Evolutionary conservation across 768 basidiomycete genomes (phyloP), one percentile per base, ranked within the genome.

Genomic region (Lanmaoa pseudosensibilis): DNA sequence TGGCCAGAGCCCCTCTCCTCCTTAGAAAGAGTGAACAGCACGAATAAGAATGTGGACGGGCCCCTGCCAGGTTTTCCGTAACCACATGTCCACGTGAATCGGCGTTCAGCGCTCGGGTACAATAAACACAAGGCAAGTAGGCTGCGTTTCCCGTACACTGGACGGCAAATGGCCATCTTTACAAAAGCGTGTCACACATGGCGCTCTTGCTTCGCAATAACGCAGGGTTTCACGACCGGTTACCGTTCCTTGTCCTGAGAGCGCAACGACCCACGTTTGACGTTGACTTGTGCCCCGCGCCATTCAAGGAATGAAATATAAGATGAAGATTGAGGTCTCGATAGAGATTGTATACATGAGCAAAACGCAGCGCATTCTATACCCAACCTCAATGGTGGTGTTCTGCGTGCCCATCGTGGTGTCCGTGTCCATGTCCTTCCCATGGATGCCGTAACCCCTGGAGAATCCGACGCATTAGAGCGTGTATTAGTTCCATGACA

Each of bases 381-480:
- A 32, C 37, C 19, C 44, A 23, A 49, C 39, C 30, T 75, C 60
- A 80, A 58, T 80, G 77, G 50, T 79, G 77, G 56, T 77, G 77
- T 48, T 69, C 71, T 43, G 65, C 65, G 37, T 73, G 72, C 36
- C 66, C 75, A 40, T 74, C 72, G 46, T 61, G 58, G 53, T 76
- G 76, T 39, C 73, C 77, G 58, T 81, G 78, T 3, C 79, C 81
- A 56, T 84, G 84, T 21, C 77, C 81, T 64, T 85, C 85, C 85
- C 85, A 86, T 54, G 85, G 85, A 71, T 86, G 84, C 60, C 70
- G 84, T 57, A 77, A 73, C 30, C 83, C 83, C 84, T 86, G 52
- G 15, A 61, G 45, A 53, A 46, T 33, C 11, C 41, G 40, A 6
- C 4, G 25, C 10, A 27, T 25, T 5, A 37, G 34, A 18, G 34